Evolutionary conservation across 768 basidiomycete species (phyloP).

Genomic region (Tricholoma bakamatsutake): DNA sequence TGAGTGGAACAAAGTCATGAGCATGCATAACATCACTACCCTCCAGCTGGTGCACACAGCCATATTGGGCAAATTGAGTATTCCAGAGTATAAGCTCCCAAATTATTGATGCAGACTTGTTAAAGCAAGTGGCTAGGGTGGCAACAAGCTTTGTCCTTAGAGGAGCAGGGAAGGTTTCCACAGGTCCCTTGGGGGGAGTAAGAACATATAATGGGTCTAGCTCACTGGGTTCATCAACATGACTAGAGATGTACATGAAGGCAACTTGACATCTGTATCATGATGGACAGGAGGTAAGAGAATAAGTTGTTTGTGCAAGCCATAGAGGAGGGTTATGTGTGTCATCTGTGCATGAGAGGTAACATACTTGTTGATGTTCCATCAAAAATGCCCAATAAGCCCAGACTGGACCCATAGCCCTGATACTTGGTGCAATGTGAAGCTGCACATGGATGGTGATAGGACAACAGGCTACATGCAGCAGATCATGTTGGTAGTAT

Average conservation of each 20-base stretch:
- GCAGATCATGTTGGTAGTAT: conserved; percentile 27
- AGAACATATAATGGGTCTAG: background rate
- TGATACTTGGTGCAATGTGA: background rate
- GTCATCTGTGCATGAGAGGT: conserved; percentile 25
- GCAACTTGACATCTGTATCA: conserved; percentile 3
- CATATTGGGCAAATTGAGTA: conserved; percentile 17
- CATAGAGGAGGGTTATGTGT: conserved; percentile 23
- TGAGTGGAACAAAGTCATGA: no score
- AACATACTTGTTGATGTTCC: conserved; percentile 27
- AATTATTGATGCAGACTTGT: background rate
- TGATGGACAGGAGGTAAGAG: conserved; percentile 5
- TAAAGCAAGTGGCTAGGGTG: background rate
- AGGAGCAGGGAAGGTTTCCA: background rate
- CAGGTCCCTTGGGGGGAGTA: background rate
- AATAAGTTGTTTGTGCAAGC: conserved; percentile 18
- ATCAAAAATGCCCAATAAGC: conserved; percentile 35
- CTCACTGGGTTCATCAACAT: background rate
- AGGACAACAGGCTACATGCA: conserved; percentile 20
- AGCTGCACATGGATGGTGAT: background rate
- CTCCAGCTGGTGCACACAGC: conserved; percentile 17
- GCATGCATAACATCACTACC: conserved; percentile 27
- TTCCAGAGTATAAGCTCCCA: background rate
- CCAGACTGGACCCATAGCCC: no score
- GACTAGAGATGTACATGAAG: conserved; percentile 8
- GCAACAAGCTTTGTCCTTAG: background rate